Conservation (phyloP, 148 eudicot species). For the Fallopia convolvulus region DNA sequence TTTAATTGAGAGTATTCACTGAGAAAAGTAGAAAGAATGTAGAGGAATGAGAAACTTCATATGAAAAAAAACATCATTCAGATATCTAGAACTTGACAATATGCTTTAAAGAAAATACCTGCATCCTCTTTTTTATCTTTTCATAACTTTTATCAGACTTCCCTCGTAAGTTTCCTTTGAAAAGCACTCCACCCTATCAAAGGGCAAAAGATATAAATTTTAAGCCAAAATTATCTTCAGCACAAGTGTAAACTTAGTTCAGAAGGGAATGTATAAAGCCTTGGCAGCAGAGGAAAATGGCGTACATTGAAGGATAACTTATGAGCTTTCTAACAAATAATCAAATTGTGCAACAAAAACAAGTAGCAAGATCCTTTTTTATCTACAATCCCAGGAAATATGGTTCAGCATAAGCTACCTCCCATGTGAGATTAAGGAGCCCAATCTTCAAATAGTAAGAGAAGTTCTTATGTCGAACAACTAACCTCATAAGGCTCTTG, state of each 20-base stretch:
- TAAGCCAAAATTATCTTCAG: background rate
- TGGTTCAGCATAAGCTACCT: background rate
- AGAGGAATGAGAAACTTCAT: background rate
- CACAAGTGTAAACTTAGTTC: background rate
- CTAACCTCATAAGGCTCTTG: constrained; percentile 98
- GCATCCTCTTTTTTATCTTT: constrained; percentile 71
- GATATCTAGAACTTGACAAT: background rate
- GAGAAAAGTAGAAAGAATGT: background rate
- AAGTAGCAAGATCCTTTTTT: background rate
- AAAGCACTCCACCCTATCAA: constrained; percentile 77
- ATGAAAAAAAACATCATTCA: background rate
- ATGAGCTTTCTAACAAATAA: background rate
- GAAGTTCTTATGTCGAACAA: background rate
- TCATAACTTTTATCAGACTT: constrained; percentile 72
- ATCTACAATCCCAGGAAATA: background rate
- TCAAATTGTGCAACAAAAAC: background rate
- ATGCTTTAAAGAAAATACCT: constrained; percentile 33
- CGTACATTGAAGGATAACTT: background rate
- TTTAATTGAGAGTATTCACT: background rate
- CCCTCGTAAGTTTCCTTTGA: constrained; percentile 94
- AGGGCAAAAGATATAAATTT: background rate
- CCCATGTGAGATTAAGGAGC: background rate
- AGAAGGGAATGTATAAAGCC: background rate
- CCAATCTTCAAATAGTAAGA: background rate
- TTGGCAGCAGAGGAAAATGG: background rate